These are phyloP conservation scores for Aspergillus sp. DNA, from an alignment of 2,329 filamentous ascomycete species.

Conservation along the genomic window DNA sequence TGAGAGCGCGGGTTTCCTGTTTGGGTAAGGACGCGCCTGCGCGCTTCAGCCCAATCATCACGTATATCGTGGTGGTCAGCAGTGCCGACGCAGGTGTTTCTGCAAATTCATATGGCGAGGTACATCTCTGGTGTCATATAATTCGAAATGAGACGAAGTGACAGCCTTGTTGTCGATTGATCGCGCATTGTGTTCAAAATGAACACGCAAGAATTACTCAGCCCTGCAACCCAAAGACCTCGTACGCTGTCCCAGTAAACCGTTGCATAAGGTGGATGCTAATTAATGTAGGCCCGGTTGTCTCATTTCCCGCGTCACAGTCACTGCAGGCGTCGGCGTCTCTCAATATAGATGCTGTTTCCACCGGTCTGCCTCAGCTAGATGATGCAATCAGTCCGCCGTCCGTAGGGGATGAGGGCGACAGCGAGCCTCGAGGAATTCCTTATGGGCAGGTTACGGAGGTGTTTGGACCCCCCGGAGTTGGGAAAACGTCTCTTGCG, in stretches of 20 bases:
- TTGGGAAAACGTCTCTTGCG: conserved; percentile 82
- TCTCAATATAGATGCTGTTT: conserved; percentile 20
- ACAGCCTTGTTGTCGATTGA: neutral
- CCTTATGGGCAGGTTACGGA: conserved; percentile 78
- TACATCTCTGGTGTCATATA: neutral
- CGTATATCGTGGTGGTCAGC: neutral
- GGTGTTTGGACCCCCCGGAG: conserved; percentile 81
- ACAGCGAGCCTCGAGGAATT: conserved; percentile 55
- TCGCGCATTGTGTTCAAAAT: conserved; percentile 12
- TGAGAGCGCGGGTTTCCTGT: neutral
- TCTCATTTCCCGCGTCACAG: conserved; percentile 39
- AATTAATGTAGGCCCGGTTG: conserved; percentile 27
- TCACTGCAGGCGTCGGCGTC: conserved; percentile 31
- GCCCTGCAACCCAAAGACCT: conserved; percentile 29
- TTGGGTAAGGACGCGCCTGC: neutral
- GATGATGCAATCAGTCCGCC: conserved; percentile 37
- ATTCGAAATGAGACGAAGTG: neutral
- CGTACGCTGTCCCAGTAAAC: conserved; percentile 20
- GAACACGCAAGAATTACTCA: conserved; percentile 30
- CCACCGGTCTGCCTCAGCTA: conserved; percentile 50
- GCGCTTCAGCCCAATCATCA: neutral
- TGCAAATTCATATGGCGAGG: neutral
- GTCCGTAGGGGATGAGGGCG: conserved; percentile 13
- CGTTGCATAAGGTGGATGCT: neutral
- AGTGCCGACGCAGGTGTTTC: neutral